phyloP scores from a whole-genome alignment of 1,284 basidiomycete species.

The Sporisorium iseilematis-ciliati region DNA sequence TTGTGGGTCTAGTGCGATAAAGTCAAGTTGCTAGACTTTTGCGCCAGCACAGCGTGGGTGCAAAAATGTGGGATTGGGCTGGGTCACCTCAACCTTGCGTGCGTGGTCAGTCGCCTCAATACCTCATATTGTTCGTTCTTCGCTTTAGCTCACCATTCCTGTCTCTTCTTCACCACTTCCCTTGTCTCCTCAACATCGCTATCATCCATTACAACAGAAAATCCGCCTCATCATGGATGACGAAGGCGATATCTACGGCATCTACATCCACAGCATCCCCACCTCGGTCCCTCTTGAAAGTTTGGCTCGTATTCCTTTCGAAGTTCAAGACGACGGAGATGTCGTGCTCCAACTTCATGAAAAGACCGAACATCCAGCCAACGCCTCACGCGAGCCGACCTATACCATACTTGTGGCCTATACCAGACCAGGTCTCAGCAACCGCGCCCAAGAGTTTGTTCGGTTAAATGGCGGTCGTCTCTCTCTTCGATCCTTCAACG shows the following conservation, averaged over 20 bases:
- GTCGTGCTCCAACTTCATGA: background rate
- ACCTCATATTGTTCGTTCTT: too few relatives aligned
- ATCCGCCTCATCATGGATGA: background rate
- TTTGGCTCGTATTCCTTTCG: background rate
- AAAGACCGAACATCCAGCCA: background rate
- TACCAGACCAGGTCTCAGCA: background rate
- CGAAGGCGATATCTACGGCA: background rate
- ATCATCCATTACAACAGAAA: background rate
- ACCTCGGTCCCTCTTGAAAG: background rate
- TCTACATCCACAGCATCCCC: background rate
- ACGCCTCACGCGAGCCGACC: too few relatives aligned
- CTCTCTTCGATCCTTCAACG: background rate
- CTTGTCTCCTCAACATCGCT: too few relatives aligned
- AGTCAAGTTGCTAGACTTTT: too few relatives aligned
- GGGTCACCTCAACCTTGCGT: too few relatives aligned
- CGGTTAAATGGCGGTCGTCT: background rate
- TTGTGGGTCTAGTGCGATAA: too few relatives aligned
- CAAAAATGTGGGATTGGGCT: too few relatives aligned
- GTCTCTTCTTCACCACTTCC: too few relatives aligned
- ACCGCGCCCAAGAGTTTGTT: conserved; percentile 1
- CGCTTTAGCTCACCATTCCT: too few relatives aligned
- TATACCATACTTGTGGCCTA: background rate
- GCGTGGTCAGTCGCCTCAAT: too few relatives aligned
- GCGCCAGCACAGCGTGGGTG: too few relatives aligned
- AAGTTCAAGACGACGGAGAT: background rate